These are phyloP conservation scores for Zygnema circumcarinatum DNA, from an alignment of 139 green algal species.

Conservation along the genomic window DNA sequence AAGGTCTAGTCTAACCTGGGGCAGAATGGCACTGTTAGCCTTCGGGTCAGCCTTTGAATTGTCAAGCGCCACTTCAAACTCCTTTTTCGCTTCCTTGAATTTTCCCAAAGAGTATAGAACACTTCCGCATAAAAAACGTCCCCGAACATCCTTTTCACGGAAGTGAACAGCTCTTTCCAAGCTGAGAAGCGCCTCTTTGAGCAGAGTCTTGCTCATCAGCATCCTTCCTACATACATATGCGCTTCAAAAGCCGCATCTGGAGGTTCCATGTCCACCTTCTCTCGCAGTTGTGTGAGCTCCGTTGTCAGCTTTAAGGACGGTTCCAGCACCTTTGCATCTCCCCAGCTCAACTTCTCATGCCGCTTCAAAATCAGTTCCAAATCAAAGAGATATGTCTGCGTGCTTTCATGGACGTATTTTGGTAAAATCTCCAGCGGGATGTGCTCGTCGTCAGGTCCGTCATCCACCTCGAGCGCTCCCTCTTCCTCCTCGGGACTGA, in stretches of 20 bases:
- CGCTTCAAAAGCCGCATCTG: slow-evolving; percentile 54
- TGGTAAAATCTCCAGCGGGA: neutral
- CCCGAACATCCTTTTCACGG: slow-evolving; percentile 64
- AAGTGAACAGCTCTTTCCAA: slow-evolving; percentile 65
- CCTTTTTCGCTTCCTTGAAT: slow-evolving; percentile 50
- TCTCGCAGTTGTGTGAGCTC: slow-evolving; percentile 33
- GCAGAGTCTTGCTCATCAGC: slow-evolving; percentile 25
- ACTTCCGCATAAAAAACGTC: slow-evolving; percentile 74
- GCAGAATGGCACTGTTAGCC: slow-evolving; percentile 31
- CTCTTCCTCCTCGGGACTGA: slow-evolving; percentile 6
- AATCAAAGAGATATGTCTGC: neutral
- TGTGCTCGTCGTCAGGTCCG: neutral
- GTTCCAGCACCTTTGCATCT: neutral
- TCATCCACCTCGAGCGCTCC: neutral
- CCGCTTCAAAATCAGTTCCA: slow-evolving; percentile 8
- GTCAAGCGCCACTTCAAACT: slow-evolving; percentile 52
- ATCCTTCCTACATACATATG: slow-evolving; percentile 76
- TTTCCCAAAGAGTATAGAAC: slow-evolving; percentile 67
- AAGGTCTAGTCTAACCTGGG: slow-evolving; percentile 54
- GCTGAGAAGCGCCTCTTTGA: slow-evolving; percentile 43
- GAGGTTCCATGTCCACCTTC: slow-evolving; percentile 12
- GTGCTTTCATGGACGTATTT: neutral
- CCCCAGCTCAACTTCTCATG: slow-evolving; percentile 10
- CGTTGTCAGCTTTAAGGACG: slow-evolving; percentile 9
- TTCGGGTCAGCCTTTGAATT: slow-evolving; percentile 22